phyloP scores from a whole-genome alignment of 345 rosid species.

The Eucalyptus paniculata region DNA sequence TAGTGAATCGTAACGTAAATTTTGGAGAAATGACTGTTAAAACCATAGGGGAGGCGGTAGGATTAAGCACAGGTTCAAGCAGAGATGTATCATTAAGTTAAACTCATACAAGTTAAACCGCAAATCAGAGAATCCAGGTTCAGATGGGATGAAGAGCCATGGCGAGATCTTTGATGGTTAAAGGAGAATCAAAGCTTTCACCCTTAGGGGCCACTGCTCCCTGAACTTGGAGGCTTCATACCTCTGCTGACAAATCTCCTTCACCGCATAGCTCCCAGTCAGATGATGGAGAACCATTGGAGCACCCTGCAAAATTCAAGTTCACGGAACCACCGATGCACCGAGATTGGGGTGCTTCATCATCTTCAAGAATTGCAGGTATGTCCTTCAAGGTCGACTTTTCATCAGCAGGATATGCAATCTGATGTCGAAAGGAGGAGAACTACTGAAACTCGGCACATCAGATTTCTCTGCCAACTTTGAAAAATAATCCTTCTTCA shows the following conservation, averaged over 20 bases:
- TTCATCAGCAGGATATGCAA: background rate
- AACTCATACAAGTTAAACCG: background rate
- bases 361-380: background rate
- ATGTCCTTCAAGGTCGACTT: background rate
- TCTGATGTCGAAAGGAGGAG: background rate
- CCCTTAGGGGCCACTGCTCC: background rate
- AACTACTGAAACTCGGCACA: background rate
- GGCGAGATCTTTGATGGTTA: background rate
- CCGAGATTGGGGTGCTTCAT: background rate
- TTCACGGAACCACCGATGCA: background rate
- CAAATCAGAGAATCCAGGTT: background rate
- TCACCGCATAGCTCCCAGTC: slow-evolving; percentile 73
- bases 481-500: background rate
- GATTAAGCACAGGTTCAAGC: background rate
- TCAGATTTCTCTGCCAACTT: background rate
- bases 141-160: background rate
- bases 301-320: slow-evolving; percentile 7
- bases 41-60: background rate
- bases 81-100: background rate
- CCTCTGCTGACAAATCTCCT: slow-evolving; percentile 18
- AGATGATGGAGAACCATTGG: slow-evolving; percentile 23
- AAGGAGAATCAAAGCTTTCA: background rate
- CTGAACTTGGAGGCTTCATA: background rate
- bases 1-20: background rate
- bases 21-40: background rate